Conservation (phyloP, 345 rosid genomes). For the Rhodamnia argentea region DNA sequence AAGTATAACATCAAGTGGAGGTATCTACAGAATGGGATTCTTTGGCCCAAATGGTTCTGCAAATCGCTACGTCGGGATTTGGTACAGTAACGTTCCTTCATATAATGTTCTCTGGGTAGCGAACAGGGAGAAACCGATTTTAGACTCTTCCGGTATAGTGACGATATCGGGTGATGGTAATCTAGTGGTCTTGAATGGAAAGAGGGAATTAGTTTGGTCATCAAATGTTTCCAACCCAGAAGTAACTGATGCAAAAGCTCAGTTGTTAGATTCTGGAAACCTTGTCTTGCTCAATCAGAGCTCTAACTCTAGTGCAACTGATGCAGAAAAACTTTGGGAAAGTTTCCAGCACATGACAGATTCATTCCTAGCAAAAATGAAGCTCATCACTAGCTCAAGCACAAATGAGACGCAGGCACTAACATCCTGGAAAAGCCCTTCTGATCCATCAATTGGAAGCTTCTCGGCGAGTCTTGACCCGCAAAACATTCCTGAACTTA, state of each 20-base stretch:
- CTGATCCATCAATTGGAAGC: constrained; percentile 26
- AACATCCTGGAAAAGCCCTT: constrained; percentile 18
- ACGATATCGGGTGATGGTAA: constrained; percentile 34
- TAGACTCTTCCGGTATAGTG: constrained; percentile 40
- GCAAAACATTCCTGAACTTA: constrained; percentile 11
- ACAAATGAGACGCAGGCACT: constrained; percentile 1
- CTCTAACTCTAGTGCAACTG: not conserved
- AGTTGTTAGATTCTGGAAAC: constrained; percentile 40
- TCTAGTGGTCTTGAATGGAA: constrained; percentile 19
- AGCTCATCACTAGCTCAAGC: constrained; percentile 6
- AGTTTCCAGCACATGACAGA: constrained; percentile 38
- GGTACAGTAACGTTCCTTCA: constrained; percentile 22
- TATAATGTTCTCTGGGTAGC: constrained; percentile 44
- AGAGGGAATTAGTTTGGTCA: constrained; percentile 33
- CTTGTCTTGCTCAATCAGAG: constrained; percentile 23
- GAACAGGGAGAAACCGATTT: constrained; percentile 30
- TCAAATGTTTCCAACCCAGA: constrained; percentile 22
- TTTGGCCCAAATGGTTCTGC: constrained; percentile 40
- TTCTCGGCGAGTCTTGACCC: constrained; percentile 4
- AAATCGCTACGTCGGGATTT: constrained; percentile 42
- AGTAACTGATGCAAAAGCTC: constrained; percentile 6
- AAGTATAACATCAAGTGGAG: constrained; percentile 15
- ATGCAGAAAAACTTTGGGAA: constrained; percentile 32
- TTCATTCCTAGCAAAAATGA: constrained; percentile 27
- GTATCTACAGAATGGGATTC: constrained; percentile 39